Conservation (phyloP, 805 yeast genomes). For the Cyberlindnera saturnus region DNA sequence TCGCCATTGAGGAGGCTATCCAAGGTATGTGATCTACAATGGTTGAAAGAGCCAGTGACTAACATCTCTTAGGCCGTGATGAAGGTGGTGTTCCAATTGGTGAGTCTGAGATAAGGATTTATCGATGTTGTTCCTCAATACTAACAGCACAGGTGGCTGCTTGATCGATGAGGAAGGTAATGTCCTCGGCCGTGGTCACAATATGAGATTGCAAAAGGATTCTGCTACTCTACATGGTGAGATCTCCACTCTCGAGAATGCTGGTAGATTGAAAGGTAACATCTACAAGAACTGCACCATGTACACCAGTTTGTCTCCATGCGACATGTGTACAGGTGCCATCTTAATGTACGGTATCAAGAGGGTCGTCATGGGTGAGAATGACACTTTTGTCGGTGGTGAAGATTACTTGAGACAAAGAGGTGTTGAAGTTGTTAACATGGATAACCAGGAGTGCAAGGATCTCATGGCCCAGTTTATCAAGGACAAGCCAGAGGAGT, state of each 20-base stretch:
- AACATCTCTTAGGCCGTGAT: slow-evolving; percentile 38
- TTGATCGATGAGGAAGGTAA: slow-evolving; percentile 70
- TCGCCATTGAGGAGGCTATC: slow-evolving; percentile 69
- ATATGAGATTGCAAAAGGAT: slow-evolving; percentile 78
- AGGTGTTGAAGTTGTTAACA: slow-evolving; percentile 68
- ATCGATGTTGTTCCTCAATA: not conserved
- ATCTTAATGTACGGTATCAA: slow-evolving; percentile 82
- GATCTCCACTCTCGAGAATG: slow-evolving; percentile 80
- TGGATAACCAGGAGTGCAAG: slow-evolving; percentile 56
- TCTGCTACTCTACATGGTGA: slow-evolving; percentile 91
- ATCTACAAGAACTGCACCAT: slow-evolving; percentile 78
- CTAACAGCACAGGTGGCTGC: slow-evolving; percentile 48
- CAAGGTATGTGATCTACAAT: slow-evolving; percentile 32
- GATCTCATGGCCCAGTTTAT: slow-evolving; percentile 75
- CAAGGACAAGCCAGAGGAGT: slow-evolving; percentile 65
- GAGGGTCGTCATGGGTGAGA: slow-evolving; percentile 87
- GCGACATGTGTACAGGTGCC: slow-evolving; percentile 95
- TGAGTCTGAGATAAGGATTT: slow-evolving; percentile 10
- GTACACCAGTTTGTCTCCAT: slow-evolving; percentile 89
- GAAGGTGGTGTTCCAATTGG: slow-evolving; percentile 93
- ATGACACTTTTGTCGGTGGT: slow-evolving; percentile 74
- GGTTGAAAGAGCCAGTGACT: not conserved
- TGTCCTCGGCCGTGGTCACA: slow-evolving; percentile 84
- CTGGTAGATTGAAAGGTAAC: slow-evolving; percentile 80
- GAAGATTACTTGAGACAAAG: slow-evolving; percentile 63